Evolutionary conservation across 2,329 filamentous ascomycete genomes (phyloP).

Genomic region (Fusarium algeriense): DNA sequence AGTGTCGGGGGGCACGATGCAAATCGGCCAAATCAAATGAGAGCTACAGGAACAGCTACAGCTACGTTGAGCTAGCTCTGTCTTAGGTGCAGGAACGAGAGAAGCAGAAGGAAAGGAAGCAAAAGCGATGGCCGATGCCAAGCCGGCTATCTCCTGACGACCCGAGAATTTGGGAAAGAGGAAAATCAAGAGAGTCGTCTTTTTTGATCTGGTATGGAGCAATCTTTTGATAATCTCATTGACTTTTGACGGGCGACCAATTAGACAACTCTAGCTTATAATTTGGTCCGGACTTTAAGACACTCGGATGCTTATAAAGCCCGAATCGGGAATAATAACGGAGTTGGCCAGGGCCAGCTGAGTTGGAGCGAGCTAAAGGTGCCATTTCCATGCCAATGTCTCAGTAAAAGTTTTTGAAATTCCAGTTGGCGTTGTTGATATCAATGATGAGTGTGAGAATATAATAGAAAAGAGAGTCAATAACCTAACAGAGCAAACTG

Average conservation of each 20-base stretch:
- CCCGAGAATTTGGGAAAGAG: conserved; percentile 26
- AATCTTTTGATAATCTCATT: conserved; percentile 3
- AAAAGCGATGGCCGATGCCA: conserved; percentile 25
- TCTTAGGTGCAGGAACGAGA: conserved; percentile 32
- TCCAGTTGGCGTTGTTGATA: not conserved
- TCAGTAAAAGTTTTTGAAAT: not conserved
- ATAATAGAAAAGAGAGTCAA: not conserved
- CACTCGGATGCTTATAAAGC: conserved; percentile 4
- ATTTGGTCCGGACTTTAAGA: conserved; percentile 1
- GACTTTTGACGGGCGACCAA: conserved; percentile 8
- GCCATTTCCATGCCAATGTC: not conserved
- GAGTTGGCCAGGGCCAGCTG: conserved; percentile 4
- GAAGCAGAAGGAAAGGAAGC: conserved; percentile 2
- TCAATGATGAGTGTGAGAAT: not conserved
- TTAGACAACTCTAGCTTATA: not conserved
- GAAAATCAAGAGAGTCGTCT: not conserved
- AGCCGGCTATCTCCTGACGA: conserved; percentile 33
- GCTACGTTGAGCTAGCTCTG: conserved; percentile 4
- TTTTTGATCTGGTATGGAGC: conserved; percentile 12
- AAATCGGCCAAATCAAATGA: conserved; percentile 15
- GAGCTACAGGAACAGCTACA: conserved; percentile 6
- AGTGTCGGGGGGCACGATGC: conserved; percentile 21
- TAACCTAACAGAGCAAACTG: conserved; percentile 7
- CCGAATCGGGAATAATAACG: conserved; percentile 19
- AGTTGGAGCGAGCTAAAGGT: not conserved